Evolutionary conservation across 352 stramenopile species (phyloP), one percentile per base, ranked within the genome.

Genomic region (Sclerospora graminicola): DNA sequence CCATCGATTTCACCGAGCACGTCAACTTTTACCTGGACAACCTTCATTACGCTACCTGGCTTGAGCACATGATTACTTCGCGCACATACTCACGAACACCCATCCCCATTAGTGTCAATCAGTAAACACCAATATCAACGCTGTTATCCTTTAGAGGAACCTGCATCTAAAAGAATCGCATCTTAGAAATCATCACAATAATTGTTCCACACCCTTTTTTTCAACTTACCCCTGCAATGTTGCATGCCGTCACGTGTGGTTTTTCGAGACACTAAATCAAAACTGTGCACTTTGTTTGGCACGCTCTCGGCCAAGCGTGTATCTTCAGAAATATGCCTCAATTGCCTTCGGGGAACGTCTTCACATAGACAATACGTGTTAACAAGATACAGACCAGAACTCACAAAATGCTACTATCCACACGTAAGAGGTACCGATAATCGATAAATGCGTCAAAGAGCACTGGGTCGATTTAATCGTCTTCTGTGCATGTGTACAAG

Each of bases 41-140:
- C 55, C 43, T 88, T 93, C 10, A 99, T 60, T 21, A 90, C 54
- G n/a, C 95, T 95, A 49, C 81, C 75, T 31, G 83, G 63, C 45
- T 95, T 97, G 23, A 99, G 63, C 41, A 99, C 92, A 38, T 95
- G 82, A 51, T 93, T 6, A 87, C 95, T 66, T 99, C 96, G 13
- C 84, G 51, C n/a, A 99, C 60, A 70, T 98, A 99, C 53, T 98
- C 93, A 16, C 82, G 73, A 29, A 98, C 73, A 54, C 96, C 98
- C 16, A 90, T 98, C 16, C 96, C 96, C 96, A 99, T 99, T 19
- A 99, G 77, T 18, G 95, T 89, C 16, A 99, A 75, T 58, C 90
- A 98, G 62, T 98, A 99, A 9, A 99, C 82, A 11, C 66, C 94
- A 44, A 98, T 85, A 63, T 99, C 94, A 2, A 99, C 74, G 13